phyloP scores from a whole-genome alignment of 768 basidiomycete species.

The Lactarius hatsudake region DNA sequence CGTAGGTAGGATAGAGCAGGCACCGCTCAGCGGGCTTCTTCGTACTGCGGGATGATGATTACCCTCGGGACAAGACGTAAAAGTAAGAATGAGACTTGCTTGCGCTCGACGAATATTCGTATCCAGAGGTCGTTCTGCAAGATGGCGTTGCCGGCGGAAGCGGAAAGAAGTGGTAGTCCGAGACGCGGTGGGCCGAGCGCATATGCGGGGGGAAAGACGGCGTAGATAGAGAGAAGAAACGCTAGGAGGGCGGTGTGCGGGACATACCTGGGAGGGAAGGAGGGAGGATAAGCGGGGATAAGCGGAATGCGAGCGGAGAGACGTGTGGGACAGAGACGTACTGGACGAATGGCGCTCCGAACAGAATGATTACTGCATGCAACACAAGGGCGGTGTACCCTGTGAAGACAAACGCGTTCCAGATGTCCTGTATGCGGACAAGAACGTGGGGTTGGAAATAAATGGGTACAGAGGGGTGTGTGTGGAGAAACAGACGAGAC shows the following conservation, averaged over 20 bases:
- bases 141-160: conserved; percentile 41
- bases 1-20: conserved; percentile 77
- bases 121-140: conserved; percentile 66
- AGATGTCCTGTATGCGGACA: conserved; percentile 45
- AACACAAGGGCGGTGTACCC: conserved; percentile 45
- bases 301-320: background rate
- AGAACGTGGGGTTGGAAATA: background rate
- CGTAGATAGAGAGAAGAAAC: conserved; percentile 63
- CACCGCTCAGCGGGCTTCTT: conserved; percentile 72
- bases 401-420: conserved; percentile 53
- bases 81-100: conserved; percentile 49
- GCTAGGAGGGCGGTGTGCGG: conserved; percentile 66
- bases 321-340: conserved; percentile 32
- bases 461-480: background rate
- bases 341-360: conserved; percentile 74
- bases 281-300: no score
- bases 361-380: conserved; percentile 54
- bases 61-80: background rate
- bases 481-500: conserved; percentile 1
- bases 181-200: conserved; percentile 58
- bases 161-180: conserved; percentile 27
- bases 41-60: conserved; percentile 36
- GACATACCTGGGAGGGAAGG: conserved; percentile 31
- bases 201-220: conserved; percentile 65
- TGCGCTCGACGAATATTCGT: conserved; percentile 75